Percentiles rank a stretch among this genome's conserved stretches.
phyloP scores from a whole-genome alignment of 139 green algal species.

The Raphidocelis subcapitata region DNA sequence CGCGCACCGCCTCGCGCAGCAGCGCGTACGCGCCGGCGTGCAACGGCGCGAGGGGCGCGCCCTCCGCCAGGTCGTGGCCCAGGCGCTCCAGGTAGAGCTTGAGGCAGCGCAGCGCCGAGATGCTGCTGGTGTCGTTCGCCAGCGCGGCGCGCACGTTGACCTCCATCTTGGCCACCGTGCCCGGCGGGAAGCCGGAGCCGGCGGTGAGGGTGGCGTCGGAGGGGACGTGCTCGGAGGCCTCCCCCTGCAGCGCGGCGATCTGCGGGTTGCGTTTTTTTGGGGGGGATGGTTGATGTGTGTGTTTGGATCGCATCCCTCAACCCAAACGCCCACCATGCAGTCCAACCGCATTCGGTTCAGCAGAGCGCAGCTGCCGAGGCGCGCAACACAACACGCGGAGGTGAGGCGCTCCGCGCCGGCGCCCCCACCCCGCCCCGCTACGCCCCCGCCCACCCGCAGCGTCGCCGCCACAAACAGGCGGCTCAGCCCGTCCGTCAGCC shows the following conservation, averaged over 20 bases:
- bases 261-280: neutral
- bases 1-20: conserved; percentile 30
- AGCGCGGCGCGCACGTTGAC: conserved; percentile 42
- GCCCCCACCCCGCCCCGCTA: too few species aligned
- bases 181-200: conserved; percentile 13
- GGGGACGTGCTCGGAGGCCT: conserved; percentile 24
- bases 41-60: neutral
- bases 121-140: conserved; percentile 48
- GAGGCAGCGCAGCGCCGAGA: conserved; percentile 68
- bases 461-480: conserved; percentile 32
- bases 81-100: conserved; percentile 82
- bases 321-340: neutral
- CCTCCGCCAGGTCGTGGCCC: conserved; percentile 49
- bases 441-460: conserved; percentile 26
- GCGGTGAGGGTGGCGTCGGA: conserved; percentile 26
- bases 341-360: neutral
- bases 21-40: too few species aligned
- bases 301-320: neutral
- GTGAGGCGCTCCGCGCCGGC: conserved; percentile 31
- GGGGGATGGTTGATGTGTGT: neutral
- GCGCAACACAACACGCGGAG: conserved; percentile 8
- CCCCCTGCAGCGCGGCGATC: conserved; percentile 14
- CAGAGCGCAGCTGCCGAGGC: neutral
- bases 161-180: conserved; percentile 44
- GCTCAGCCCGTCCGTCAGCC: conserved; percentile 8